Evolutionary conservation across 2,329 filamentous ascomycete genomes (phyloP).

Genomic region (Boeremia lycopersici): DNA sequence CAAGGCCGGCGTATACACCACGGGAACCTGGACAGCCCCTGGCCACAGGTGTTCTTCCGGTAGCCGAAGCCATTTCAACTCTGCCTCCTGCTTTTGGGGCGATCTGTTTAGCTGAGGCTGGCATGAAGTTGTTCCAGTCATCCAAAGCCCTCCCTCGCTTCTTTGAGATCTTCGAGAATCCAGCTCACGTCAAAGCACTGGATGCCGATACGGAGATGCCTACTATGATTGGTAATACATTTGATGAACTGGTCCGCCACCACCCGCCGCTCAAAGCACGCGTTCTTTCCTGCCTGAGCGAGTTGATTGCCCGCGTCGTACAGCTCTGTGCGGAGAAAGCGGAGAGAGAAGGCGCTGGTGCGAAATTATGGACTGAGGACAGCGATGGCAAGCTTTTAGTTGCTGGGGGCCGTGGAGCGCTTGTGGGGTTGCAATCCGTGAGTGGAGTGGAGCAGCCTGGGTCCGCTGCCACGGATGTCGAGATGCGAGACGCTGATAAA

Average conservation of each 20-base stretch:
- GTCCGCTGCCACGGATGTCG: conserved; percentile 54
- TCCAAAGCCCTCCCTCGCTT: conserved; percentile 85
- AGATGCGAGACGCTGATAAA: conserved; percentile 64
- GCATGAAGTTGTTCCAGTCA: conserved; percentile 83
- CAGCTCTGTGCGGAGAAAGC: conserved; percentile 75
- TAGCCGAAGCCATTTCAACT: conserved; percentile 83
- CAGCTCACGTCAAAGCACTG: conserved; percentile 84
- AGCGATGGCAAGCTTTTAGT: conserved; percentile 64
- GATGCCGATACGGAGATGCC: conserved; percentile 75
- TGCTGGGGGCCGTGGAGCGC: conserved; percentile 60
- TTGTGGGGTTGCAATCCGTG: conserved; percentile 51
- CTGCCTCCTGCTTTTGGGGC: conserved; percentile 89
- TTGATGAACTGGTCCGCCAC: conserved; percentile 93
- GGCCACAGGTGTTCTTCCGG: conserved; percentile 80
- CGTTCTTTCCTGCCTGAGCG: conserved; percentile 83
- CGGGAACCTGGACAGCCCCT: conserved; percentile 41
- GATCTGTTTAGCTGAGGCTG: conserved; percentile 87
- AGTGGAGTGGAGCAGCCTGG: conserved; percentile 22
- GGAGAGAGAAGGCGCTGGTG: conserved; percentile 72
- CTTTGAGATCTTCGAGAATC: conserved; percentile 95
- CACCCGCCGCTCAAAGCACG: conserved; percentile 81
- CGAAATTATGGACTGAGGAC: conserved; percentile 73
- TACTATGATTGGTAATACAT: conserved; percentile 76
- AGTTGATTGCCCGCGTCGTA: conserved; percentile 84
- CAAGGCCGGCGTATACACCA: conserved; percentile 27